Percentiles rank a stretch among this genome's conserved stretches.
phyloP scores from a whole-genome alignment of 768 basidiomycete genomes.

The Xerocomellus intermedius region DNA sequence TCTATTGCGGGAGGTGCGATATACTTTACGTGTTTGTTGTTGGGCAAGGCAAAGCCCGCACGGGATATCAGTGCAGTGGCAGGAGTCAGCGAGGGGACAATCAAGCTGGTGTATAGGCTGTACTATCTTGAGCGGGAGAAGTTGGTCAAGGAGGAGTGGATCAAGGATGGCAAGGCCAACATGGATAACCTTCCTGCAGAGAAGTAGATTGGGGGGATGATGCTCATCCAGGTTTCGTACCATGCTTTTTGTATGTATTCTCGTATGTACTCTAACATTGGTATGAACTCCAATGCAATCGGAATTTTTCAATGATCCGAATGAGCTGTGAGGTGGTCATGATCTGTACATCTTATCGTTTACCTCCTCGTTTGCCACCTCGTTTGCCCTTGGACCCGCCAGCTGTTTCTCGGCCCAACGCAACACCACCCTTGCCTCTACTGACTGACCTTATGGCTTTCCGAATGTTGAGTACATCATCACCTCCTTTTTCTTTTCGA shows the following conservation, averaged over 20 bases:
- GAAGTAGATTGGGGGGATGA: slow-evolving; percentile 9
- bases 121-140: slow-evolving; percentile 74
- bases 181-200: slow-evolving; percentile 30
- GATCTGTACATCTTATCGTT: slow-evolving; percentile 9
- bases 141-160: slow-evolving; percentile 83
- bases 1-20: slow-evolving; percentile 99
- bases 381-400: slow-evolving; percentile 28
- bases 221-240: slow-evolving; percentile 5
- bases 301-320: neutral
- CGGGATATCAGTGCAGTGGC: slow-evolving; percentile 89
- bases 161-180: slow-evolving; percentile 73
- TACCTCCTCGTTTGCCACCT: slow-evolving; percentile 34
- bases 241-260: slow-evolving; percentile 18
- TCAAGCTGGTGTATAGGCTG: slow-evolving; percentile 83
- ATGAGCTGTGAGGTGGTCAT: too few relatives aligned
- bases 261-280: slow-evolving; percentile 15
- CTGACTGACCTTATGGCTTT: slow-evolving; percentile 83
- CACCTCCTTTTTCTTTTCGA: slow-evolving; percentile 42
- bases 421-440: slow-evolving; percentile 62
- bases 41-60: slow-evolving; percentile 71
- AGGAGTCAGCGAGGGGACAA: slow-evolving; percentile 94
- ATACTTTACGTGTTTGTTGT: slow-evolving; percentile 84
- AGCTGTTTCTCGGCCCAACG: slow-evolving; percentile 47
- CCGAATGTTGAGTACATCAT: slow-evolving; percentile 74
- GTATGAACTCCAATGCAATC: slow-evolving; percentile 7